A percentile compares a stretch with the other conserved stretches of the same genome.
Evolutionary conservation across 257 asterid genomes (phyloP).

Genomic region (Mitragyna speciosa): DNA sequence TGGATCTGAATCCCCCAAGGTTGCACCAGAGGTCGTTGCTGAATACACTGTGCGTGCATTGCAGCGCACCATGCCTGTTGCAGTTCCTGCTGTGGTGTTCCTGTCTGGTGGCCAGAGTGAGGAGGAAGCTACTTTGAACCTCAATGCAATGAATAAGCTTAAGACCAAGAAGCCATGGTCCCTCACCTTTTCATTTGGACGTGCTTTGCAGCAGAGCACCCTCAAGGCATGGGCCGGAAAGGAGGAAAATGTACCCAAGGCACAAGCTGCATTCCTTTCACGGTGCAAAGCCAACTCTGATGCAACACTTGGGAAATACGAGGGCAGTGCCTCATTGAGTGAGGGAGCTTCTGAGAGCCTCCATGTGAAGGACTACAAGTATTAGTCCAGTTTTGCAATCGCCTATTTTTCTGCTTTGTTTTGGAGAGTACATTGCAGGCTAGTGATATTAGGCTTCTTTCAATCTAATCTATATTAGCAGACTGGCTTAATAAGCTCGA

Average conservation of each 20-base stretch:
- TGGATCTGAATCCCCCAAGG: constrained; percentile 61
- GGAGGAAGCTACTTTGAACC: constrained; percentile 83
- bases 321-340: constrained; percentile 44
- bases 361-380: constrained; percentile 84
- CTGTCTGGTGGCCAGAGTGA: constrained; percentile 95
- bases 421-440: constrained; percentile 18
- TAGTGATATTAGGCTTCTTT: constrained; percentile 10
- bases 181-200: constrained; percentile 87
- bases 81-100: constrained; percentile 93
- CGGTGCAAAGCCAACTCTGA: constrained; percentile 91
- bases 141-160: constrained; percentile 82
- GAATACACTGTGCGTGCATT: constrained; percentile 81
- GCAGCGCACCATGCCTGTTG: constrained; percentile 92
- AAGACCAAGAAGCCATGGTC: constrained; percentile 83
- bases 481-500: constrained; percentile 17
- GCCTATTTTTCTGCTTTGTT: constrained; percentile 17
- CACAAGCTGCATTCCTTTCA: constrained; percentile 67
- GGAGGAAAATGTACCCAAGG: constrained; percentile 63
- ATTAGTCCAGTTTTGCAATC: constrained; percentile 34
- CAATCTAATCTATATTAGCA: constrained; percentile 4
- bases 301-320: constrained; percentile 79
- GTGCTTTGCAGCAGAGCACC: constrained; percentile 94
- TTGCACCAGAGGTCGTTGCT: constrained; percentile 66
- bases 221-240: constrained; percentile 94
- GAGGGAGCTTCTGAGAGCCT: constrained; percentile 95